These are phyloP conservation scores for Colletotrichum chrysophilum DNA, from an alignment of 2,329 filamentous ascomycete species.

Conservation along the genomic window DNA sequence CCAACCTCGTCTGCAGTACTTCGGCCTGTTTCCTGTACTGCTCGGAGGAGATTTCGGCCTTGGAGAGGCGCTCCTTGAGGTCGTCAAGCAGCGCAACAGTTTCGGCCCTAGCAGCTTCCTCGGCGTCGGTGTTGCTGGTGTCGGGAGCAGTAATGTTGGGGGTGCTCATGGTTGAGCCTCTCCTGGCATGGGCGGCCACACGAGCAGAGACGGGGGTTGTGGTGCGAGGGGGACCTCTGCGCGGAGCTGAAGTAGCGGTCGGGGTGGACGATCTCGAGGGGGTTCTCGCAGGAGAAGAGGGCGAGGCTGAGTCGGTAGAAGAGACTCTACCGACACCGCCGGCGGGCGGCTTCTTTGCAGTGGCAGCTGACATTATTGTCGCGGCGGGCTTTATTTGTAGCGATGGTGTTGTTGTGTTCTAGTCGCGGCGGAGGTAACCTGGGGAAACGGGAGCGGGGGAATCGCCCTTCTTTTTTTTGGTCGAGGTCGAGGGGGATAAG, in stretches of 20 bases:
- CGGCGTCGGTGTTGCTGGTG: slow-evolving; percentile 51
- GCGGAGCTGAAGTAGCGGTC: slow-evolving; percentile 49
- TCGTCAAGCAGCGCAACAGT: slow-evolving; percentile 82
- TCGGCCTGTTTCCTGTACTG: slow-evolving; percentile 85
- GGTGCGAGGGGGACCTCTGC: slow-evolving; percentile 69
- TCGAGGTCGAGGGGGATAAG: not conserved
- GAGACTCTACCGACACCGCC: slow-evolving; percentile 52
- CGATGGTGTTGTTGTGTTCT: slow-evolving; percentile 37
- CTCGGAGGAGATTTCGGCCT: slow-evolving; percentile 78
- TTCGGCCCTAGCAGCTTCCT: slow-evolving; percentile 80
- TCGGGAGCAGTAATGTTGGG: slow-evolving; percentile 14
- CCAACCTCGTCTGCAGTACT: slow-evolving; percentile 82
- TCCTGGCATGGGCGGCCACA: slow-evolving; percentile 70
- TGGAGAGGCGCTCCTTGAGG: slow-evolving; percentile 80
- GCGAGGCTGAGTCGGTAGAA: slow-evolving; percentile 38
- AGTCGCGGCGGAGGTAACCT: slow-evolving; percentile 8
- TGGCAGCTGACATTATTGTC: slow-evolving; percentile 53
- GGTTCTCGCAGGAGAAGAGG: slow-evolving; percentile 31
- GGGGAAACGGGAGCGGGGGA: slow-evolving; percentile 15
- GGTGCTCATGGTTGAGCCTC: slow-evolving; percentile 49
- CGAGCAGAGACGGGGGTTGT: slow-evolving; percentile 76
- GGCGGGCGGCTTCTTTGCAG: slow-evolving; percentile 58
- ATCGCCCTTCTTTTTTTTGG: not conserved
- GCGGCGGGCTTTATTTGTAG: not conserved
- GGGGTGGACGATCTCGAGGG: slow-evolving; percentile 54